Percentiles rank a stretch among this genome's conserved stretches.
Evolutionary conservation across 495 filamentous ascomycete genomes (phyloP).

Genomic region (Aspergillus cristatus): DNA sequence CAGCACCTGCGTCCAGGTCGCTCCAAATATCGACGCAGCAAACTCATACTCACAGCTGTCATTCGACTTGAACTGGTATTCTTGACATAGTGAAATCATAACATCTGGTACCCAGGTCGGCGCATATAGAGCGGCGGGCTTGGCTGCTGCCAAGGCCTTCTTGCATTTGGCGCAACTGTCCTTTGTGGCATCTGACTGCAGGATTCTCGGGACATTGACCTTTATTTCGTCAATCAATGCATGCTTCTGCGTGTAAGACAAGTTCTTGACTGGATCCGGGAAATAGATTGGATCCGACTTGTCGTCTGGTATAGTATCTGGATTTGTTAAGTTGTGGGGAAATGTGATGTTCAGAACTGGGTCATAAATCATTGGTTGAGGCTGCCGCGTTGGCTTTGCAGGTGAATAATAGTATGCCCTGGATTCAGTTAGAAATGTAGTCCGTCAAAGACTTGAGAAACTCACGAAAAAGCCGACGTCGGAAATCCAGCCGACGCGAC

Average conservation of each 20-base stretch:
- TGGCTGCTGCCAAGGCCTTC: slow-evolving; percentile 38
- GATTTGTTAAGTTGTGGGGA: slow-evolving; percentile 47
- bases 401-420: slow-evolving; percentile 41
- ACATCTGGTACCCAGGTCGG: slow-evolving; percentile 40
- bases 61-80: slow-evolving; percentile 32
- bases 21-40: slow-evolving; percentile 37
- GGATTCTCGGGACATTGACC: slow-evolving; percentile 35
- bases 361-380: slow-evolving; percentile 49
- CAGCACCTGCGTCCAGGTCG: slow-evolving; percentile 50
- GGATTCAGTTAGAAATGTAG: not conserved
- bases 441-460: not conserved
- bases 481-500: slow-evolving; percentile 45
- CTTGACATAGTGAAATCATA: slow-evolving; percentile 41
- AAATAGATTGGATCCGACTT: slow-evolving; percentile 43
- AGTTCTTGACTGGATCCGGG: slow-evolving; percentile 31
- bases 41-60: slow-evolving; percentile 38
- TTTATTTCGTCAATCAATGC: slow-evolving; percentile 30
- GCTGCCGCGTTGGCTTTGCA: slow-evolving; percentile 44
- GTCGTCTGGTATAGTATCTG: slow-evolving; percentile 38
- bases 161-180: slow-evolving; percentile 46
- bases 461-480: slow-evolving; percentile 41
- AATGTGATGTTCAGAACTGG: slow-evolving; percentile 48
- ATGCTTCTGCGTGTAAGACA: slow-evolving; percentile 29
- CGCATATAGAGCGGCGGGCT: slow-evolving; percentile 39
- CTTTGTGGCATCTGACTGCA: slow-evolving; percentile 25